Evolutionary conservation across 257 asterid species (phyloP).

Genomic region (Cruciata laevipes): DNA sequence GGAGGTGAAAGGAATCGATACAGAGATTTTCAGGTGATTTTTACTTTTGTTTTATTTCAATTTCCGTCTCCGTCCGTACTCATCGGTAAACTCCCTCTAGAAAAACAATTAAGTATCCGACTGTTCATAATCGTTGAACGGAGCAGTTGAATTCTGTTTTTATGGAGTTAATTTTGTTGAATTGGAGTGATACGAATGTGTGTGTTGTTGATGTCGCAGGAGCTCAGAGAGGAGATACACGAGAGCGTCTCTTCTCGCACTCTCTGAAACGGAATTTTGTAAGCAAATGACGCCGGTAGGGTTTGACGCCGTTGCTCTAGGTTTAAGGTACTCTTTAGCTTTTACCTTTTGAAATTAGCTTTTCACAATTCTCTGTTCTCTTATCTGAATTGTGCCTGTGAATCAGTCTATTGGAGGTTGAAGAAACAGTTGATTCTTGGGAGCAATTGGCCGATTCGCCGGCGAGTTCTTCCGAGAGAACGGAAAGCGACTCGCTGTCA

Average conservation of each 20-base stretch:
- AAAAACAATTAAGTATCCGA: neutral
- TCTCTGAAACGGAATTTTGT: constrained; percentile 27
- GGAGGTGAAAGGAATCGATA: constrained; percentile 5
- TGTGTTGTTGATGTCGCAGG: constrained; percentile 6
- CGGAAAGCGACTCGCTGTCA: neutral
- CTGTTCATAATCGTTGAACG: neutral
- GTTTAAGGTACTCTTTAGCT: constrained; percentile 26
- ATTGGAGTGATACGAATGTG: neutral
- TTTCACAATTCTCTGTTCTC: neutral
- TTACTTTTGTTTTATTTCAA: neutral
- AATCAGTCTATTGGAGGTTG: constrained; percentile 32
- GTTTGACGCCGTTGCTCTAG: constrained; percentile 20
- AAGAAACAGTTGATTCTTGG: constrained; percentile 17
- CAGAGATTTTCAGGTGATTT: constrained; percentile 7
- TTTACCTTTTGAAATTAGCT: neutral
- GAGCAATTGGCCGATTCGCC: constrained; percentile 12
- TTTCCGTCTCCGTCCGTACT: neutral
- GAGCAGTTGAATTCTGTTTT: neutral
- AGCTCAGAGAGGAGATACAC: constrained; percentile 4
- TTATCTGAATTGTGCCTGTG: constrained; percentile 1
- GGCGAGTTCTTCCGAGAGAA: neutral
- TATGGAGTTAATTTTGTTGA: neutral
- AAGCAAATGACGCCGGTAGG: constrained; percentile 33
- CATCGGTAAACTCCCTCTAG: too few species aligned
- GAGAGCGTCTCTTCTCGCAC: constrained; percentile 34